Evolutionary conservation across 768 basidiomycete species (phyloP).

Genomic region (Cyclocybe aegerita): DNA sequence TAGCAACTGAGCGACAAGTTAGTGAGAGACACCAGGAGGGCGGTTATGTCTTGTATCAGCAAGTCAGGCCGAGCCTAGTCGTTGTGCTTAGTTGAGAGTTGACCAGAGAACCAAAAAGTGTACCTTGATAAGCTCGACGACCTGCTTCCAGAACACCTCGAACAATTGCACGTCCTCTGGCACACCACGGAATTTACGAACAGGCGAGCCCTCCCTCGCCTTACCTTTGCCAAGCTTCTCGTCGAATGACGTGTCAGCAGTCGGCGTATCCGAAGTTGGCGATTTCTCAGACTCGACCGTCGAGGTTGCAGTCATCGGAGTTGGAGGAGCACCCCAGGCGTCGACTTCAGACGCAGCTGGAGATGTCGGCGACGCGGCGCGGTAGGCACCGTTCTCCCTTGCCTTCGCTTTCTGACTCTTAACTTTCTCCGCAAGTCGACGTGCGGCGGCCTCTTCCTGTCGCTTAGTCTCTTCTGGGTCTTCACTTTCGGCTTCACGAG

Average conservation of each 20-base stretch:
- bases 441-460: constrained; percentile 92
- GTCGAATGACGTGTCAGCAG: constrained; percentile 19
- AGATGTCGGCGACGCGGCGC: constrained; percentile 33
- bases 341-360: constrained; percentile 35
- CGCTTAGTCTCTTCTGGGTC: constrained; percentile 91
- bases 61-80: constrained; percentile 91
- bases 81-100: background rate
- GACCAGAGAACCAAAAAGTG: constrained; percentile 14
- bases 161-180: constrained; percentile 95
- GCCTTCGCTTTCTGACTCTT: constrained; percentile 66
- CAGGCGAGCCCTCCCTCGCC: constrained; percentile 53
- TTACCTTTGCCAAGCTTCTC: constrained; percentile 50
- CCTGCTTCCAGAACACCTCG: constrained; percentile 98
- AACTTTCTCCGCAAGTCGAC: constrained; percentile 84
- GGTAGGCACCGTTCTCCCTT: constrained; percentile 48
- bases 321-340: constrained; percentile 42
- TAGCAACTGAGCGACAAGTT: constrained; percentile 97
- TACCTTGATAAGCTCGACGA: constrained; percentile 96
- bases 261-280: constrained; percentile 20
- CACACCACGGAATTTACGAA: constrained; percentile 90
- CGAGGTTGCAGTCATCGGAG: constrained; percentile 33
- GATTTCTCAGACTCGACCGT: constrained; percentile 29
- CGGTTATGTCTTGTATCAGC: constrained; percentile 96
- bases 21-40: constrained; percentile 90
- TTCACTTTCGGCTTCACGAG: constrained; percentile 95